Evolutionary conservation across 2,329 filamentous ascomycete genomes (phyloP), one percentile per base, ranked within the genome.

Genomic region (Neofusicoccum parvum): DNA sequence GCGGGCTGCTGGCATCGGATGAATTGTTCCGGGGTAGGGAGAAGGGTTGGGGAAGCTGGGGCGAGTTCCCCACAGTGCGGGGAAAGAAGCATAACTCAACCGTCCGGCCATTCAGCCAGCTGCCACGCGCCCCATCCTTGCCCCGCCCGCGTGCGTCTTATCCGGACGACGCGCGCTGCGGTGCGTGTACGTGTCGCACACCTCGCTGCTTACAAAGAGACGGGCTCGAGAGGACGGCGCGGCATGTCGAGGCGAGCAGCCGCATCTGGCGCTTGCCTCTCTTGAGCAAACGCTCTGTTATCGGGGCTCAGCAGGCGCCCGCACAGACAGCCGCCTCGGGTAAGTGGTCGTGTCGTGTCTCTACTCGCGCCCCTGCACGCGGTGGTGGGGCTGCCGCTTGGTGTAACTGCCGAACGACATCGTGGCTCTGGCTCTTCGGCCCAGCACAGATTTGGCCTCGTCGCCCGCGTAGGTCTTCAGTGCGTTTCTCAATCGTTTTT

Each of bases 11-110:
- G 51, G 11, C 34, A 20, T 58, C 54, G 54, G 54, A 58, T 58
- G 54, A 23, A 60, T 60, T 15, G 27, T 36, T 20, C 43, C 41
- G 56, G 56, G 43, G 14, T 9, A 20, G 54, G 3, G 41, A 27
- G 17, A 20, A 15, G 14, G 46, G 20, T 6, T 23, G 53, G 37
- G 10, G 37, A 11, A 39, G 50, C n/a, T 12, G 34, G 15, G 50
- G 17, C 4, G 14, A 3, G 48, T 15, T 39, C 14, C 14, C 37
- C 37, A 11, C 11, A 39, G 15, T 53, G 50, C 34, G 50, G 50
- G 50, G 50, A 53, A 53, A 49, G 48, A 50, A 50, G 48, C 48
- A 50, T 23, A 49, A 46, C 43, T 46, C 17, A 9, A 46, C 43
- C 43, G 15, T 27, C 15, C 23, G 15, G 49, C 49, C 27, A 36